A percentile compares a stretch with the other conserved stretches of the same genome.
Evolutionary conservation across 2,329 filamentous ascomycete species (phyloP).

Genomic region (Hymenoscyphus scutula): DNA sequence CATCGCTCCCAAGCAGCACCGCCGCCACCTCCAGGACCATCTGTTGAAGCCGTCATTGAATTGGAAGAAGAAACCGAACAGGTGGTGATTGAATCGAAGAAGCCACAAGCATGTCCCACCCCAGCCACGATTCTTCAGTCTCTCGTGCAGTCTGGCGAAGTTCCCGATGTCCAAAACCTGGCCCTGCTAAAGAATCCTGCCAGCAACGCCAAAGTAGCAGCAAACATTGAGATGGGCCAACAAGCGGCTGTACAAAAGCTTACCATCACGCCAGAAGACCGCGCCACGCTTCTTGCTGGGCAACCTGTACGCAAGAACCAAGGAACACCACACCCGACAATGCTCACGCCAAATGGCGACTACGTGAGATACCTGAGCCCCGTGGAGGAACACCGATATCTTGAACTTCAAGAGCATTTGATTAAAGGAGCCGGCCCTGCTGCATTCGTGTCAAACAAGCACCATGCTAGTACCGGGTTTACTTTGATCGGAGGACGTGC

Average conservation of each 20-base stretch:
- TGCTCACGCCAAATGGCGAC: slow-evolving; percentile 74
- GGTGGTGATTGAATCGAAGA: slow-evolving; percentile 22
- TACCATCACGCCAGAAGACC: slow-evolving; percentile 53
- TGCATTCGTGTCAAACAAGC: slow-evolving; percentile 54
- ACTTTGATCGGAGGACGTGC: slow-evolving; percentile 63
- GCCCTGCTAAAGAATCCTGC: slow-evolving; percentile 42
- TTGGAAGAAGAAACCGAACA: slow-evolving; percentile 28
- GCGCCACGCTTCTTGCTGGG: slow-evolving; percentile 53
- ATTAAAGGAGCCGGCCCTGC: slow-evolving; percentile 52
- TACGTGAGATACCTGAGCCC: slow-evolving; percentile 69
- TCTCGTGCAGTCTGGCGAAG: slow-evolving; percentile 38
- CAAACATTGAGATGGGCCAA: slow-evolving; percentile 33
- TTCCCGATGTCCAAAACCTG: slow-evolving; percentile 40
- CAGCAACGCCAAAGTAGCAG: slow-evolving; percentile 30
- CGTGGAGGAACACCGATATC: slow-evolving; percentile 67
- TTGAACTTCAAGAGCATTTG: slow-evolving; percentile 64
- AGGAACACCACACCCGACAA: slow-evolving; percentile 55
- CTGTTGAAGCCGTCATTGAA: slow-evolving; percentile 21
- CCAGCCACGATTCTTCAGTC: slow-evolving; percentile 39
- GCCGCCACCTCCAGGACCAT: slow-evolving; percentile 23
- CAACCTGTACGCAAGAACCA: slow-evolving; percentile 61
- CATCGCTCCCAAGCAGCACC: slow-evolving; percentile 27
- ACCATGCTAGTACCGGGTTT: slow-evolving; percentile 56
- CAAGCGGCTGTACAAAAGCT: slow-evolving; percentile 39
- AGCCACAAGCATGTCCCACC: slow-evolving; percentile 28